Evolutionary conservation across 2,329 filamentous ascomycete species (phyloP), one percentile per base, ranked within the genome.

Genomic region (Scytalidium sp.): DNA sequence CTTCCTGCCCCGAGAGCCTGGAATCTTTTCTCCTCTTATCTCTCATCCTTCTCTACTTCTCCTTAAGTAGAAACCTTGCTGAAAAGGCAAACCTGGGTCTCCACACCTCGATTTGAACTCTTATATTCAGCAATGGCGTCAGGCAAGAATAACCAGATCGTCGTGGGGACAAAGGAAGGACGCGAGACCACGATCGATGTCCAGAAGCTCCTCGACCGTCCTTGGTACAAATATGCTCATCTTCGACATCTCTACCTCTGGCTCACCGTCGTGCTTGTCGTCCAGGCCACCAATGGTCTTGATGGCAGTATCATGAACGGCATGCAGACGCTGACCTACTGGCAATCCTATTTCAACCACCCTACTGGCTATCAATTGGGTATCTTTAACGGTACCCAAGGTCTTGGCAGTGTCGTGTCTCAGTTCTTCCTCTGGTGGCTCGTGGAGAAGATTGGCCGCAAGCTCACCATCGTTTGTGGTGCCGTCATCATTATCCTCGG

Each of bases 401-500:
- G 32, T 36, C 41, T 43, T 10, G 41, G 20, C 17, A 22, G 41
- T 17, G 23, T 17, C 15, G 19, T 43, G 11, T 13, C 23, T 11
- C 20, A 43, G 23, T 43, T 43, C 23, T 25, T 43, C 17, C 41
- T 25, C 15, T 43, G 41, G 41, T 43, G 41, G 41, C 41, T 43
- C 20, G 41, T 22, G 23, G 41, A 43, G 41, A 43, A 22, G 41
- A 25, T 43, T 43, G 32, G 40, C 21, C 73, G 81, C 3, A 75
- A 75, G 55, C 72, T 71, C 27, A 78, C 78, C 19, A 82, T 84
- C 52, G 73, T 79, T 29, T 62, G 75, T n/a, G 81, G 80, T 20
- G 74, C 75, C 10, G 53, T 67, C 2, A 75, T 84, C 56, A 79
- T 84, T 74, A 70, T 81, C 5, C 57, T 83, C 23, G 81, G 81